Base-by-base conservation (phyloP, 495 filamentous ascomycete species). In the Penicillium lividum region DNA sequence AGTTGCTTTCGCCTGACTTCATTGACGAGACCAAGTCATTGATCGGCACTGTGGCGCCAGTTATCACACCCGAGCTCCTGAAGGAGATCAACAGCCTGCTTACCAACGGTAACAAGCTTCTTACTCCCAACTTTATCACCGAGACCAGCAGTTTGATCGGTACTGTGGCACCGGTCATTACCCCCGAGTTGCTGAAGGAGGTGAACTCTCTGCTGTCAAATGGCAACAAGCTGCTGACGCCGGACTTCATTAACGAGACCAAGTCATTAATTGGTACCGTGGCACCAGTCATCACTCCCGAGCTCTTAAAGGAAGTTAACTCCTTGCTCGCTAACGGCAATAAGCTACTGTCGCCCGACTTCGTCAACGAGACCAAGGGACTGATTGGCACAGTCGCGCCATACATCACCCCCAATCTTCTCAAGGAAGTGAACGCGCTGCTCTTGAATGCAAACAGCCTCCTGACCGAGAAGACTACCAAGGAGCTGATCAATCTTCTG, bases 281-380 rank as follows among this genome's bases (percentile, higher is more conserved):
- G 9, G 58, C 61, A 16, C 69, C 78, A 18, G 62, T 79, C n/a
- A 70, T 82, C 29, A 80, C 75, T 8, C 76, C 77, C 1, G 63
- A 68, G 18, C 69, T 77, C 3, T 65, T 79, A 16, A 75, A 74
- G 59, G 72, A 72, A 46, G 67, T 82, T n/a, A 61, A 76, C 40
- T 62, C 51, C 18, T 61, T 80, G 27, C 62, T 82, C 7, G 57
- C 57, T 11, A 77, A 79, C 49, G 78, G 74, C 13, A 71, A 75
- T 50, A 56, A 56, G 29, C 59, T 81, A 40, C 54, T 82, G 46
- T 73, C 74, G 2, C 34, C 63, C 2, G 56, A 68, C 18, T 72
- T 79, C 27, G 67, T 81, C 50, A 74, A 79, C 52, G 73, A 80
- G 63, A 79, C 79, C 7, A 68, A 76, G 33, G 64, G 68, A 13